phyloP scores from a whole-genome alignment of 805 yeast genomes.

The Torulaspora gathmanii region DNA sequence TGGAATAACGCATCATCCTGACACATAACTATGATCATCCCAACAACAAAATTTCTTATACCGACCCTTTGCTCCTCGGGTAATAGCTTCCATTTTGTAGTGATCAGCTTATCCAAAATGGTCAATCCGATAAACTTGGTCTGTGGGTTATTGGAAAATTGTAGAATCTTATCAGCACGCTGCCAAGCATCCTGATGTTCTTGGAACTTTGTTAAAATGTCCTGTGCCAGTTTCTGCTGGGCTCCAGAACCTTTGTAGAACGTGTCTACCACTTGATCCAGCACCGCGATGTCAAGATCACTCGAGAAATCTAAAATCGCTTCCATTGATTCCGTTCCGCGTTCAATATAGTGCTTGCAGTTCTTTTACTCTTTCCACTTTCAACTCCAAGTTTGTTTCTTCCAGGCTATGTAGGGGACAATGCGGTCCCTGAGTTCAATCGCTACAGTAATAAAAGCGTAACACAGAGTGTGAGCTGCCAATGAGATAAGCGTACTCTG shows the following conservation, averaged over 20 bases:
- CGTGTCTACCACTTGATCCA: constrained; percentile 81
- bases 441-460: neutral
- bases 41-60: constrained; percentile 87
- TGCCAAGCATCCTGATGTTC: constrained; percentile 96
- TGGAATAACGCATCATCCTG: constrained; percentile 71
- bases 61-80: constrained; percentile 88
- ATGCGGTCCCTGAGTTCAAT: constrained; percentile 1
- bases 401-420: neutral
- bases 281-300: constrained; percentile 71
- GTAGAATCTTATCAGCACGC: constrained; percentile 82
- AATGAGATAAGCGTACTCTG: neutral
- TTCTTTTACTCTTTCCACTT: neutral
- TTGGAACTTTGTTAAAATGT: constrained; percentile 72
- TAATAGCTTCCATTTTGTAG: constrained; percentile 87
- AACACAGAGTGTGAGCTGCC: neutral
- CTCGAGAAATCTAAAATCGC: constrained; percentile 77
- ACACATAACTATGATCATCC: constrained; percentile 88
- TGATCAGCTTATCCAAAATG: constrained; percentile 82
- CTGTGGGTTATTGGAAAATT: constrained; percentile 72
- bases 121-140: constrained; percentile 89
- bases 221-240: constrained; percentile 65
- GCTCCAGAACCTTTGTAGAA: constrained; percentile 76
- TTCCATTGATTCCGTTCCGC: constrained; percentile 56
- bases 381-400: neutral
- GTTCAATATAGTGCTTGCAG: neutral